phyloP scores from a whole-genome alignment of 179 eudicot species.

The Corrigiola litoralis region DNA sequence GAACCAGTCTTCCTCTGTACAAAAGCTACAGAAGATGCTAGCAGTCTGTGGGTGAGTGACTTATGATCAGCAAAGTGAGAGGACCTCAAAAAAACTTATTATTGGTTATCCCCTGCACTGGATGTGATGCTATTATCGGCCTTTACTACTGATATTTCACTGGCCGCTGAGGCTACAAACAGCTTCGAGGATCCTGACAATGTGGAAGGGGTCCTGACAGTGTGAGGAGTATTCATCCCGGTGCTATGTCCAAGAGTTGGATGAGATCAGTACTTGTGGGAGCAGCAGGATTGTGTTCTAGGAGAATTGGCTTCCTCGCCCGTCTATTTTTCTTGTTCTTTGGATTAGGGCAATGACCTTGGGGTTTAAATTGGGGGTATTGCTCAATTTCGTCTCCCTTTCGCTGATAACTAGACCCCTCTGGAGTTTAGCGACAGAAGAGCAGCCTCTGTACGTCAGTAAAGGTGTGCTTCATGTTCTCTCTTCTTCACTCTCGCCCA shows the following conservation, averaged over 20 bases:
- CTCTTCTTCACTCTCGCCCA: too few relatives aligned
- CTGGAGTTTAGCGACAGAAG: too few relatives aligned
- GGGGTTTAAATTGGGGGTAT: too few relatives aligned
- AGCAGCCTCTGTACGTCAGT: too few relatives aligned
- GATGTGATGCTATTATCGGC: neutral
- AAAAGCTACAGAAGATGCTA: constrained; percentile 48
- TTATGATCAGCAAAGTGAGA: neutral
- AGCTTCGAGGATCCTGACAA: neutral
- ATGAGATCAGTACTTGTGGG: too few relatives aligned
- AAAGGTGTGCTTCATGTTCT: too few relatives aligned
- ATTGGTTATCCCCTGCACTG: neutral
- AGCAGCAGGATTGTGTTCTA: neutral
- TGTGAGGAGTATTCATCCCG: neutral
- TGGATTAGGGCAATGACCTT: neutral
- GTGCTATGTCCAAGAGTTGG: neutral
- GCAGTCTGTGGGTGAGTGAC: constrained; percentile 13
- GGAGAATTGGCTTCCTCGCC: neutral
- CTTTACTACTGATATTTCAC: neutral
- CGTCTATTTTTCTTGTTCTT: neutral
- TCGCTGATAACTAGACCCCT: too few relatives aligned
- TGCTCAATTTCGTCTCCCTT: too few relatives aligned
- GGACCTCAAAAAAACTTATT: neutral
- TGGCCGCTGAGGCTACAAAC: neutral
- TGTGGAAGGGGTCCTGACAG: neutral
- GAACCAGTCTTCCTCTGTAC: constrained; percentile 40